Evolutionary conservation across 73 alveolate species (phyloP).

Genomic region (Uronychia binucleata): DNA sequence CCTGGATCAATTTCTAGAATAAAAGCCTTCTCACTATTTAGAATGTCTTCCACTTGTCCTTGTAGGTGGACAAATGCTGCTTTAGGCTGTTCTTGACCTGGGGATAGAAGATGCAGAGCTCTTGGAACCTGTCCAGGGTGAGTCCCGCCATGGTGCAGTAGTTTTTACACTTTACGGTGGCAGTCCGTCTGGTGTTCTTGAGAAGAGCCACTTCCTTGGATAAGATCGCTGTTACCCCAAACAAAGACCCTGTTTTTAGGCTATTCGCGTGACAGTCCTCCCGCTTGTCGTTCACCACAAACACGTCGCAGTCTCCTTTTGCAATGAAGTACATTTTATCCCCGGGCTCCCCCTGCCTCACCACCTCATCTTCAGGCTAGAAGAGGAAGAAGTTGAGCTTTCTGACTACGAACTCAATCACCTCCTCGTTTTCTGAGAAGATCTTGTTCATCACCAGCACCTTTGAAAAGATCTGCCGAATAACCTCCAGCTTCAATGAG

Average conservation of each 20-base stretch:
- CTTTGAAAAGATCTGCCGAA: slow-evolving; percentile 33
- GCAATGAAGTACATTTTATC: slow-evolving; percentile 18
- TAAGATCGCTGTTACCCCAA: background rate
- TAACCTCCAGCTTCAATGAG: slow-evolving; percentile 43
- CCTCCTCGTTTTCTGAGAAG: slow-evolving; percentile 24
- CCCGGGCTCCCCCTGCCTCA: slow-evolving; percentile 35
- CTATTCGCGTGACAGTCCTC: background rate
- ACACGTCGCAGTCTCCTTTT: slow-evolving; percentile 25
- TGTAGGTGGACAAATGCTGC: background rate
- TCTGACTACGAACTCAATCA: slow-evolving; percentile 40
- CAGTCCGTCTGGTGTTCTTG: slow-evolving; percentile 60
- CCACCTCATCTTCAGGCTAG: slow-evolving; percentile 61
- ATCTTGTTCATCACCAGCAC: slow-evolving; percentile 34
- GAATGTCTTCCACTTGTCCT: slow-evolving; percentile 24
- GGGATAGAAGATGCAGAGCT: slow-evolving; percentile 5
- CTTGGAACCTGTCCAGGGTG: background rate
- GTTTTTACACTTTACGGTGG: slow-evolving; percentile 62
- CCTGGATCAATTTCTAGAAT: background rate
- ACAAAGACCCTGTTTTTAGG: slow-evolving; percentile 5
- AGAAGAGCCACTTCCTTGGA: slow-evolving; percentile 11
- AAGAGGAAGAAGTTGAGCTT: slow-evolving; percentile 15
- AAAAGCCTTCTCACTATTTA: background rate
- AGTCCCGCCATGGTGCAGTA: slow-evolving; percentile 16
- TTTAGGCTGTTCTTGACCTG: background rate
- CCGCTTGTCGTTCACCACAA: background rate